Conservation (phyloP, 768 basidiomycete genomes). For the Leccinum broughii region DNA sequence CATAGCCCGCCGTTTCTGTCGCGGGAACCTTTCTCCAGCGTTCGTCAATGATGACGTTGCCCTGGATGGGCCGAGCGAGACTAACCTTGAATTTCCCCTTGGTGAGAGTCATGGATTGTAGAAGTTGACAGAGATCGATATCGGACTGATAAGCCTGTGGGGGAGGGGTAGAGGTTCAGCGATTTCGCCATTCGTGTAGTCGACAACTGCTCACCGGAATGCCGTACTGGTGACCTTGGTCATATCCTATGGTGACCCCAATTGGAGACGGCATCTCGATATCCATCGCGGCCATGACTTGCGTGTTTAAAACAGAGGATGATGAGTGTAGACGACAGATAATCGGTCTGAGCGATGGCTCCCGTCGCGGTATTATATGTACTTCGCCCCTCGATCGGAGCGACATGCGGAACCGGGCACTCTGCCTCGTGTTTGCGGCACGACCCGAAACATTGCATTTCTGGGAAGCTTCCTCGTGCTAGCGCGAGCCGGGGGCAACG, state of each 20-base stretch:
- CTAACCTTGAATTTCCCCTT: conserved; percentile 36
- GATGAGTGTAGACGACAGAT: conserved; percentile 9
- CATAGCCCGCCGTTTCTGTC: conserved; percentile 18
- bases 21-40: conserved; percentile 37
- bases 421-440: conserved; percentile 32
- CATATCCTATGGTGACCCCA: conserved; percentile 26
- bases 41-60: conserved; percentile 16
- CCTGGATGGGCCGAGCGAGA: background rate
- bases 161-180: conserved; percentile 3
- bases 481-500: conserved; percentile 10
- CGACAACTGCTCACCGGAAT: conserved; percentile 23
- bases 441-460: conserved; percentile 9
- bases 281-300: conserved; percentile 28
- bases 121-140: conserved; percentile 52
- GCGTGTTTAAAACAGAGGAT: conserved; percentile 1
- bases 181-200: background rate
- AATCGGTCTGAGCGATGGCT: conserved; percentile 11
- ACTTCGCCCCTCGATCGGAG: conserved; percentile 16
- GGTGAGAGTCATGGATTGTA: conserved; percentile 51
- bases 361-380: conserved; percentile 30
- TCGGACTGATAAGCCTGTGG: conserved; percentile 30
- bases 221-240: conserved; percentile 19
- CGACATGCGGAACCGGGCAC: conserved; percentile 29
- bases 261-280: conserved; percentile 36
- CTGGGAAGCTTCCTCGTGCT: conserved; percentile 15